phyloP scores from a whole-genome alignment of 768 basidiomycete species.

The Mycena rosella region DNA sequence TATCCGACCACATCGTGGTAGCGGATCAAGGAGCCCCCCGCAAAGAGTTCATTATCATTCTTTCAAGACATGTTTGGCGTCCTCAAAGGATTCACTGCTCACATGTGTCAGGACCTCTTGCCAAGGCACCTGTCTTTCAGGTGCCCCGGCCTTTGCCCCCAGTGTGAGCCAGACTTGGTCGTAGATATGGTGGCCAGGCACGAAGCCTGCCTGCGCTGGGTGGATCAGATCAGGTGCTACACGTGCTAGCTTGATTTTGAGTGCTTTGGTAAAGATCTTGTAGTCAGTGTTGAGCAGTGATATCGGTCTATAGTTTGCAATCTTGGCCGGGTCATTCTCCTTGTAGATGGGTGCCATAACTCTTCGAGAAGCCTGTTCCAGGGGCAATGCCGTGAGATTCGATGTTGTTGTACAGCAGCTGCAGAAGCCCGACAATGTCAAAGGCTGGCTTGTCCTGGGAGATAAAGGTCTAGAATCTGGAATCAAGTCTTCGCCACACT shows the following conservation, averaged over 20 bases:
- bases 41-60: no score
- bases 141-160: no score
- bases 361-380: no score
- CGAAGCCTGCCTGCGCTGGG: constrained; percentile 44
- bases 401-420: no score
- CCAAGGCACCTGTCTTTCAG: no score
- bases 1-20: no score
- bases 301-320: constrained; percentile 42
- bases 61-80: no score
- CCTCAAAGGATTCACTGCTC: no score
- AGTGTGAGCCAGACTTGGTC: constrained; percentile 40
- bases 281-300: constrained; percentile 38
- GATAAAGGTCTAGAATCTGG: not conserved
- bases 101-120: no score
- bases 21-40: no score
- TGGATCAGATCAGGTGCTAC: constrained; percentile 36
- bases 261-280: constrained; percentile 32
- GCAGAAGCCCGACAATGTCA: not conserved
- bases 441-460: constrained; percentile 11
- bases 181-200: constrained; percentile 36
- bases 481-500: constrained; percentile 16
- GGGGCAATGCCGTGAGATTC: no score
- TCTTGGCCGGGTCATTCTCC: constrained; percentile 36
- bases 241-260: constrained; percentile 27
- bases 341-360: constrained; percentile 24